phyloP scores from a whole-genome alignment of 108 stramenopile species.

The Cyclotella kingstonii region DNA sequence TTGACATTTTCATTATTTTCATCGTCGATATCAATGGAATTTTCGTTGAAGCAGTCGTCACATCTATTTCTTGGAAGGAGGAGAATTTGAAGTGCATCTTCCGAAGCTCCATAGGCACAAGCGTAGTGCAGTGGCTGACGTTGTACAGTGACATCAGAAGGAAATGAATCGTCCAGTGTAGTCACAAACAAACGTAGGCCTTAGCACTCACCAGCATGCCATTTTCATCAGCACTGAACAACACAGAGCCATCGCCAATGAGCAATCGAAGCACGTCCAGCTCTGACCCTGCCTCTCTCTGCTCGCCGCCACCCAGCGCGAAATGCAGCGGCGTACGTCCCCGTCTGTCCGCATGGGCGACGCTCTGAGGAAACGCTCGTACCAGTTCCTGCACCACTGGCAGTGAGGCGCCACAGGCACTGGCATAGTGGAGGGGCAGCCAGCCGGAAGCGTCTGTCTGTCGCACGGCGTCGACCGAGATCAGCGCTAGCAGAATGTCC shows the following conservation, averaged over 20 bases:
- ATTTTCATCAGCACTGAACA: conserved; percentile 69
- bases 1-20: conserved; percentile 57
- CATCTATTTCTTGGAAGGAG: too few relatives aligned
- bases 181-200: background rate
- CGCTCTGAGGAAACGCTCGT: conserved; percentile 50
- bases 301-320: conserved; percentile 64
- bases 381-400: conserved; percentile 52
- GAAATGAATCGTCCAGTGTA: background rate
- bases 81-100: conserved; percentile 60
- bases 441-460: conserved; percentile 51
- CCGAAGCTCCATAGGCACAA: conserved; percentile 80
- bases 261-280: conserved; percentile 50
- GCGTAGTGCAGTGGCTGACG: conserved; percentile 74
- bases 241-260: conserved; percentile 56
- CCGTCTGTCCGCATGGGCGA: conserved; percentile 15
- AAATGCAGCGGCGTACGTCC: conserved; percentile 39
- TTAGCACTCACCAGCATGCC: conserved; percentile 65
- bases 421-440: conserved; percentile 76
- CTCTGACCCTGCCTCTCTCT: conserved; percentile 46
- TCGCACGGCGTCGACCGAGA: too few relatives aligned
- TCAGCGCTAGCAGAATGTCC: too few relatives aligned
- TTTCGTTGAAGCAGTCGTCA: too few relatives aligned
- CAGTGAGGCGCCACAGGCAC: conserved; percentile 52
- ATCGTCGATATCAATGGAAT: too few relatives aligned
- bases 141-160: background rate